Percentiles rank a stretch among this genome's conserved stretches.
Evolutionary conservation across 495 filamentous ascomycete species (phyloP).

Genomic region (Neurospora sublineolata): DNA sequence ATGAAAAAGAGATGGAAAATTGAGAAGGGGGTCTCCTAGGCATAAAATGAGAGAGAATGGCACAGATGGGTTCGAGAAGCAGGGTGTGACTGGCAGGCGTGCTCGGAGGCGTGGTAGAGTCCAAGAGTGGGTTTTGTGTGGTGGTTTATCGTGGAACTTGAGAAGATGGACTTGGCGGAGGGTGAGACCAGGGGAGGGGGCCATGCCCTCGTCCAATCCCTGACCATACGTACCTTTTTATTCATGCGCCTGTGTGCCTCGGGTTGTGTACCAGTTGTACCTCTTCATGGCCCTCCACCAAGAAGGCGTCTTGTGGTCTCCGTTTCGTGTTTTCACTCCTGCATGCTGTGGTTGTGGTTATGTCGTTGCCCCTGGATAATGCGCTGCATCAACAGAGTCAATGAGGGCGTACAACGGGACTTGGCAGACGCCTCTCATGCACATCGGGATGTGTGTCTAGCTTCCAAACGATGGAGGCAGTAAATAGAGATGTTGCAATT

Average conservation of each 20-base stretch:
- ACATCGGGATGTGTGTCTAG: slow-evolving; percentile 6
- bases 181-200: neutral
- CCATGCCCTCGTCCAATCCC: neutral
- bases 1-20: neutral
- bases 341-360: neutral
- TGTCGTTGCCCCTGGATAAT: neutral
- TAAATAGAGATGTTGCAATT: neutral
- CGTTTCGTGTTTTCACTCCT: neutral
- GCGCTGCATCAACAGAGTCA: neutral
- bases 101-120: neutral
- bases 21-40: neutral
- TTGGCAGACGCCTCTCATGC: neutral
- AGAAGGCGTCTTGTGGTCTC: neutral
- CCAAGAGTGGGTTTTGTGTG: neutral
- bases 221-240: neutral
- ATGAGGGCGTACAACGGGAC: neutral
- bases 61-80: neutral
- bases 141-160: neutral
- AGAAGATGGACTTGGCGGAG: neutral
- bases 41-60: neutral
- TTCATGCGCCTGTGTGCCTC: neutral
- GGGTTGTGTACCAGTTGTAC: neutral
- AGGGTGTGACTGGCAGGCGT: neutral
- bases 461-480: neutral
- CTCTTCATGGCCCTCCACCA: neutral